Evolutionary conservation across 257 asterid genomes (phyloP), one percentile per base, ranked within the genome.

Genomic region (Nyctanthes arbortristis): DNA sequence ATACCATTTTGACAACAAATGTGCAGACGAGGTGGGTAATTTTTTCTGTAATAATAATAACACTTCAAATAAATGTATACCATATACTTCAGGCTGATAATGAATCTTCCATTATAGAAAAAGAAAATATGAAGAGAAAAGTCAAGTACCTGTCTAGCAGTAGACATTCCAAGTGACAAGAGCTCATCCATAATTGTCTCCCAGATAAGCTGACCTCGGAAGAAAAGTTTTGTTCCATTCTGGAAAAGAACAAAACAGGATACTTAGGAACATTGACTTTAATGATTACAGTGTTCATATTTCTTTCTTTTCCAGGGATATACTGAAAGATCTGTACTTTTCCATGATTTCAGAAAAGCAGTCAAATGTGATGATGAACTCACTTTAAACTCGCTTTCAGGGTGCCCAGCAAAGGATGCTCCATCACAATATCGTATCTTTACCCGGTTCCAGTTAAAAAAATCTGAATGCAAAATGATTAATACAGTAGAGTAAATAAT

Each of bases 141-240:
- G 43, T 7, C 1, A 63, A 65, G 52, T 78, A 93, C 98, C 93
- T 82, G 80, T 81, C 71, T 81, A 81, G 95, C 92, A 45, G 69
- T 82, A 54, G 93, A 79, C 90, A 93, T 89, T 78, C 98, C 98
- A 33, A 79, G 70, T 40, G 89, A 79, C 81, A 82, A 76, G 64
- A 93, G 87, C 69, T 93, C 90, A 65, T 81, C 89, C 89, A 87
- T 81, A 70, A 90, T 22, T 33, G 95, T 81, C 67, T 90, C 84
- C 96, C 96, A 93, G 74, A 93, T 93, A 82, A 80, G 79, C 76
- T 93, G 96, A 72, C 98, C 98, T 79, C 97, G 84, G 82, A 93
- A 93, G 80, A 87, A 88, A 73, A 88, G 80, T 63, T 81, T 65
- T 47, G 87, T 79, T 77, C 90, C 89, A 76, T 83, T 90, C 96